Evolutionary conservation across 2,329 filamentous ascomycete genomes (phyloP), one percentile per base, ranked within the genome.

Genomic region (Rutstroemia sp.): DNA sequence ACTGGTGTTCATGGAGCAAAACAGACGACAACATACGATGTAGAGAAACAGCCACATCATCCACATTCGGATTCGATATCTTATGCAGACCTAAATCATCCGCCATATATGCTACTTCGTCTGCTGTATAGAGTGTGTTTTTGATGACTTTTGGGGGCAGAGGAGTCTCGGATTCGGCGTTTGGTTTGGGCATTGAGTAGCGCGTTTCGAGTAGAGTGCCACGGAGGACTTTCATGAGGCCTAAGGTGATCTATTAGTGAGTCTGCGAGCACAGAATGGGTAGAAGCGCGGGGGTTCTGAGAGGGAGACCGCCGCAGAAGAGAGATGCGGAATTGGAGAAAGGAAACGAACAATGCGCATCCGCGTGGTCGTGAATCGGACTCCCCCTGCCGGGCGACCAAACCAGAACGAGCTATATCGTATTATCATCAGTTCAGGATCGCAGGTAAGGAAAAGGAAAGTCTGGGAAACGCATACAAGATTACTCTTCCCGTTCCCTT

Each of bases 71-170:
- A 71, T 96, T 96, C 62, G 81, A 83, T 58, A 96, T 86, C 54
- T 85, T 83, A 73, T 96, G 92, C 44, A 96, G 77, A 19, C 92
- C 92, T 27, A 96, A 82, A 73, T 90, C 83, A 70, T 96, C 92
- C 41, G 89, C 88, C 86, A 96, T 96, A 72, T 96, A 96, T 8
- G 89, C 86, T 41, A 95, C 89, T 60, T 87, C 76, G 62, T 92
- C 86, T 67, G 86, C 77, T 50, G 76, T 73, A 67, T 90, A 88
- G 44, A 77, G 79, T 41, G 81, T 88, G 66, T 89, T 81, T 46
- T 82, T 84, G 61, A 84, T 86, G 57, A 88, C 71, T 58, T 75
- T 69, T 71, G 88, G 84, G 3, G 84, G 83, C 5, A 75, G 74
- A 37, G 45, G 49, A 23, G 37, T 72, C 49, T 72, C 30, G 46